These are phyloP conservation scores for Xanthoparmelia taractica DNA, from an alignment of 495 filamentous ascomycete genomes.

Conservation along the genomic window DNA sequence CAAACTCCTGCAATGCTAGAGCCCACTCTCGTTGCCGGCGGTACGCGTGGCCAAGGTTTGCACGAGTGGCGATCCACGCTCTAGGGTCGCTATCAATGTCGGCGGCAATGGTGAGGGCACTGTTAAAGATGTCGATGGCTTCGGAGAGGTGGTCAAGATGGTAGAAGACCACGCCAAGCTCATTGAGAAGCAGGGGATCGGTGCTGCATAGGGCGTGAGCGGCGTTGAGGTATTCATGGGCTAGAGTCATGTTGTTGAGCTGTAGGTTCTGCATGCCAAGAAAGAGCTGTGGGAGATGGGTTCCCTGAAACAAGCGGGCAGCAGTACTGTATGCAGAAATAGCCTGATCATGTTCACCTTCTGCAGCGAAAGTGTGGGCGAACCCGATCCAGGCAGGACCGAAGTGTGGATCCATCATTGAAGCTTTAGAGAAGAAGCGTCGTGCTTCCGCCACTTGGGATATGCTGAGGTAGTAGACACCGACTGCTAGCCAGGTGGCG, in stretches of 20 bases:
- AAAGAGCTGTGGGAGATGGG: slow-evolving; percentile 92
- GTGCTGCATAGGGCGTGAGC: slow-evolving; percentile 68
- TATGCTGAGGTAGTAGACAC: slow-evolving; percentile 87
- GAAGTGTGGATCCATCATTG: slow-evolving; percentile 94
- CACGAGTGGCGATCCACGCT: slow-evolving; percentile 80
- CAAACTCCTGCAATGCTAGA: slow-evolving; percentile 68
- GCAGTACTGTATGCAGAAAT: slow-evolving; percentile 97
- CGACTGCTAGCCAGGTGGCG: slow-evolving; percentile 86
- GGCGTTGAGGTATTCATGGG: slow-evolving; percentile 89
- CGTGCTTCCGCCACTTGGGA: slow-evolving; percentile 87
- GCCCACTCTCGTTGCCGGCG: slow-evolving; percentile 62
- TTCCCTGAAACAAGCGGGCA: slow-evolving; percentile 90
- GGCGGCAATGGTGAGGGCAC: slow-evolving; percentile 65
- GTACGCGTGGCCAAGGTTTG: slow-evolving; percentile 83
- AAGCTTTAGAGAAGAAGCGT: slow-evolving; percentile 93
- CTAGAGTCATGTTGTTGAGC: slow-evolving; percentile 87
- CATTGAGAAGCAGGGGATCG: slow-evolving; percentile 88
- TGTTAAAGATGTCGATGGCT: slow-evolving; percentile 63
- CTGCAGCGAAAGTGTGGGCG: slow-evolving; percentile 99
- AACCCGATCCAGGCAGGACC: slow-evolving; percentile 99
- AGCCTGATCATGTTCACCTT: slow-evolving; percentile 97
- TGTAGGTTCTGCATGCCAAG: slow-evolving; percentile 97
- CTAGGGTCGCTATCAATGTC: slow-evolving; percentile 72
- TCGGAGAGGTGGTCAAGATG: slow-evolving; percentile 74
- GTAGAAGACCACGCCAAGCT: slow-evolving; percentile 89